Base-by-base conservation (phyloP, 768 basidiomycete species). In the Pleurotus djamor region DNA sequence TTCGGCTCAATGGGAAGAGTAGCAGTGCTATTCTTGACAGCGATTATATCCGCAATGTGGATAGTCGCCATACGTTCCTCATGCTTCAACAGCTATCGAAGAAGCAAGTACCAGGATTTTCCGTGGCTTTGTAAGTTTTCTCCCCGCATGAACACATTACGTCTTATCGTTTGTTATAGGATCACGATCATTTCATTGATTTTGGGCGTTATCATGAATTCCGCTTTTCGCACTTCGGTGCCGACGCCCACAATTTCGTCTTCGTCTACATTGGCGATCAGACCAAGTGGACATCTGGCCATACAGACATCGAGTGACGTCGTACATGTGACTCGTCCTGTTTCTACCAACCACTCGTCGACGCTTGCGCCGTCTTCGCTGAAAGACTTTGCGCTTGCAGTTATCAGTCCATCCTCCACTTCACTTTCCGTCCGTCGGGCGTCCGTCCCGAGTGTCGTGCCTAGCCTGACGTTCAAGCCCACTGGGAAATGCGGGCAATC, bases 141-240 rank as follows among this genome's bases (percentile, higher is more conserved):
- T 55, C 59, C 59, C 65, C 34, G 61, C 38, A 43, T 52, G 44
- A 55, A 49, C 60, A 47, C 36, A 58, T 41, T 61, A 48, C 64
- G 65, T 48, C 10, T 56, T 36, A 56, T 63, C 44, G 52, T 32
- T 49, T 41, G 49, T 16, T 60, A n/a, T 62, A 91, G 89, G 50
- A 80, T 91, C 60, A 86, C 88, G 0, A 69, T 91, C 50, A 72
- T 91, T 63, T 88, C 88, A 41, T 76, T 91, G 41, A 77, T 91
- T n/a, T 74, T 89, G 77, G 87, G 71, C 36, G 83, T 83, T 45
- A 74, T 85, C 9, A 76, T 83, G 67, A 85, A 83, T 61, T 78
- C 80, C 7, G 67, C 76, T 5, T 77, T 84, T 69, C 77, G 74
- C 16, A 63, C 74, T 7, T 71, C 77, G 41, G 67, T 66, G 10